Base-by-base conservation (phyloP, 805 yeast genomes). In the Sungouiozyma ichnusensis region DNA sequence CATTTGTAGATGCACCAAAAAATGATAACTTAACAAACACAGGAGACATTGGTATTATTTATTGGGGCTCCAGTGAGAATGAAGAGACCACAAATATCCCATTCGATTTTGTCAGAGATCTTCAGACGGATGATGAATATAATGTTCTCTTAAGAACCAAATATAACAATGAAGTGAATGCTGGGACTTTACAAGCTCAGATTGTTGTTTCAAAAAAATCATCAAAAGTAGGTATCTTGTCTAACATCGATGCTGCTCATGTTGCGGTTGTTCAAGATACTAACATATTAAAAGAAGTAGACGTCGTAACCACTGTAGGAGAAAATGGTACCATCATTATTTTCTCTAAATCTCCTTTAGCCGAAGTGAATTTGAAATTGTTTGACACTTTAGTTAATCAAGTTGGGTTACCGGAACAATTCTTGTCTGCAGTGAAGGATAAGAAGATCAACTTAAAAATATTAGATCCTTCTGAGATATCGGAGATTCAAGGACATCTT, bases 131-230 rank as follows among this genome's bases (percentile, higher is more conserved):
- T 51, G 74, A 73, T 44, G 57, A 69, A 40, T 67, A 74, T 44
- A 55, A 63, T 35, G 72, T 81, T 43, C 63, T 72, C 41, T 72
- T 75, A 59, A 71, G 82, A 59, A 72, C 82, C 40, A 75, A 74
- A 54, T 85, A 68, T 53, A 95, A 90, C 61, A 87, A 85, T 60
- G 58, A 70, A 32, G 66, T 76, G 14, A 74, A 73, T 40, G 90
- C 88, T 31, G 97, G 97, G 47, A 57, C 76, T 7, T 78, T 79
- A 58, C 85, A 81, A 61, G 73, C 87, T 33, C 84, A 81, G 54
- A 65, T 82, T 39, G 62, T 68, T 20, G 36, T 48, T 32, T 48
- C 58, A 2, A 49, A 56, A 27, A 46, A 38, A 4, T 44, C 54
- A 36, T 20, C 13, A 29, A 31, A 17, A 2, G 43, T 48, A 4